phyloP scores from a whole-genome alignment of 495 filamentous ascomycete species.

The Trichoderma asperelloides region DNA sequence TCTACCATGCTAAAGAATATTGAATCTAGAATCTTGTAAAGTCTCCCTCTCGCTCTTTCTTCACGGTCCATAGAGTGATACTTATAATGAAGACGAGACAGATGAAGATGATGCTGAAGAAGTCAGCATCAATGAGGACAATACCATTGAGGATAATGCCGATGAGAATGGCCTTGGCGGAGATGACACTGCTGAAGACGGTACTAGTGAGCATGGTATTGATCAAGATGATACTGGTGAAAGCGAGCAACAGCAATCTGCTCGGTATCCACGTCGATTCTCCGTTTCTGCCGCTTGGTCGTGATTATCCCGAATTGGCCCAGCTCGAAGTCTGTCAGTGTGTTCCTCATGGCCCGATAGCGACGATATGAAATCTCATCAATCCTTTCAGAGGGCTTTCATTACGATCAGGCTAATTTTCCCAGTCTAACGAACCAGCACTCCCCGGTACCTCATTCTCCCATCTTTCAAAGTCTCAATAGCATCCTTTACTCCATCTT shows the following conservation, averaged over 20 bases:
- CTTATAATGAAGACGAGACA: not conserved
- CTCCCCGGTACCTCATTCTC: conserved; percentile 49
- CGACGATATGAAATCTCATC: not conserved
- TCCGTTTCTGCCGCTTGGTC: too few species aligned
- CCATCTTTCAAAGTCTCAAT: conserved; percentile 44
- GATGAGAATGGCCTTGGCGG: too few species aligned
- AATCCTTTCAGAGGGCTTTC: not conserved
- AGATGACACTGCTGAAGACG: too few species aligned
- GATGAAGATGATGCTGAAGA: not conserved
- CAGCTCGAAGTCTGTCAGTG: not conserved
- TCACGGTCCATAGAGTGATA: not conserved
- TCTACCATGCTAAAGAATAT: not conserved
- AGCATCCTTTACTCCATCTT: conserved; percentile 43
- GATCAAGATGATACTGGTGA: too few species aligned
- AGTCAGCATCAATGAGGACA: too few species aligned
- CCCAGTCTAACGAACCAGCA: conserved; percentile 19
- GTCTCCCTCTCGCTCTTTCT: not conserved
- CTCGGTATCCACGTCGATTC: too few species aligned
- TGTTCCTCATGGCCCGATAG: not conserved
- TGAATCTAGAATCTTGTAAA: too few species aligned
- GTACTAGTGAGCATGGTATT: too few species aligned
- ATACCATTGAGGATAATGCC: too few species aligned
- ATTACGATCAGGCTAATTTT: too few species aligned
- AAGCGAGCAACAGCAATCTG: too few species aligned
- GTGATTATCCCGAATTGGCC: too few species aligned